phyloP scores from a whole-genome alignment of 2,329 filamentous ascomycete genomes.

The Aspergillus eucalypticola region DNA sequence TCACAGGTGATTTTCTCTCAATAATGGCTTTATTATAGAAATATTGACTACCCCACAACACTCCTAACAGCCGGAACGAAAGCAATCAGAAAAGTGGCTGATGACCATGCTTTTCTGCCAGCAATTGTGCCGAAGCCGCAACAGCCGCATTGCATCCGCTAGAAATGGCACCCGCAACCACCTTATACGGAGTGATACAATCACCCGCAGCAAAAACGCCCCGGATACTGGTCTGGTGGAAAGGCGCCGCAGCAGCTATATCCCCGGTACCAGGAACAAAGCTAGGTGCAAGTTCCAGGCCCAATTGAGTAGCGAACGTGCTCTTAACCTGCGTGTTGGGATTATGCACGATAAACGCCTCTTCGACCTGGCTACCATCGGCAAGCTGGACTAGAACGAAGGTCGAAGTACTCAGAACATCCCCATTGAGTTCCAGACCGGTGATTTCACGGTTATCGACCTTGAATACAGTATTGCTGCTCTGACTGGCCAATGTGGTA shows the following conservation, averaged over 20 bases:
- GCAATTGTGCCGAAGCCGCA: not conserved
- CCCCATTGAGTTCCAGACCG: not conserved
- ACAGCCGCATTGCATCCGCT: slow-evolving; percentile 9
- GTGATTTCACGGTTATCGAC: slow-evolving; percentile 2
- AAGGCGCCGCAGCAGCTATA: not conserved
- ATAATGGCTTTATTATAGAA: too few species aligned
- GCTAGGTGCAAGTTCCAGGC: not conserved
- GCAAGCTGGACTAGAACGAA: not conserved
- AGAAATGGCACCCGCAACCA: slow-evolving; percentile 11
- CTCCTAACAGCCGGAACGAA: too few species aligned
- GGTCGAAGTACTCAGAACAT: not conserved
- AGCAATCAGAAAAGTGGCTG: not conserved
- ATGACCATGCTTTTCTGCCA: not conserved
- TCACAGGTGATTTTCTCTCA: too few species aligned
- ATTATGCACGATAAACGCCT: slow-evolving; percentile 6
- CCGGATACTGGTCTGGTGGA: slow-evolving; percentile 45
- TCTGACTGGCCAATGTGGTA: not conserved
- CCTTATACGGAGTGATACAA: slow-evolving; percentile 32
- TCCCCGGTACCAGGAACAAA: not conserved
- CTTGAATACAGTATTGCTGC: not conserved
- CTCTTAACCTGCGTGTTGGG: not conserved
- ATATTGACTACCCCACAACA: too few species aligned
- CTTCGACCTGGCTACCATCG: not conserved
- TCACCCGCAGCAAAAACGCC: slow-evolving; percentile 60
- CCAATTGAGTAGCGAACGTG: slow-evolving; percentile 2